phyloP scores from a whole-genome alignment of 495 filamentous ascomycete species.

The Aspergillus saccharolyticus region DNA sequence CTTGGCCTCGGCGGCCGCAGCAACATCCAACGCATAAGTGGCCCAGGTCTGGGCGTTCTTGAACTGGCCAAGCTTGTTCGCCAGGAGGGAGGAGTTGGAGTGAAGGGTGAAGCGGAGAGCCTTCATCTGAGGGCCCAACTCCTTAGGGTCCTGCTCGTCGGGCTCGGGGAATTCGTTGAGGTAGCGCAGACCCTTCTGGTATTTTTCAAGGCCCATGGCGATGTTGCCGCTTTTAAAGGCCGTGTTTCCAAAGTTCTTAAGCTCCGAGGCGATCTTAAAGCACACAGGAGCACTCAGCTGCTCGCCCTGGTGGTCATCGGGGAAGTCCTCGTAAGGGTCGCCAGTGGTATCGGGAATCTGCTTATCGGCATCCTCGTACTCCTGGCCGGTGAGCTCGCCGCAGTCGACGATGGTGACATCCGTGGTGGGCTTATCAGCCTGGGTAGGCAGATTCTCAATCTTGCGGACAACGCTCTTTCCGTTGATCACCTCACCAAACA shows the following conservation, averaged over 20 bases:
- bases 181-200: conserved; percentile 95
- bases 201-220: conserved; percentile 77
- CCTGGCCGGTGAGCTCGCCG: conserved; percentile 72
- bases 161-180: conserved; percentile 80
- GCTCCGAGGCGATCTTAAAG: conserved; percentile 70
- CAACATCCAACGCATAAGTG: conserved; percentile 64
- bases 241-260: conserved; percentile 88
- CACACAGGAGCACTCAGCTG: conserved; percentile 52
- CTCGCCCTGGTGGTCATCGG: conserved; percentile 72
- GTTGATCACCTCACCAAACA: conserved; percentile 58
- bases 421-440: conserved; percentile 70
- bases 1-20: conserved; percentile 48
- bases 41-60: conserved; percentile 65
- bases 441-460: conserved; percentile 81
- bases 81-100: conserved; percentile 72
- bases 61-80: conserved; percentile 71
- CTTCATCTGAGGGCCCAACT: conserved; percentile 61
- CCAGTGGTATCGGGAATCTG: conserved; percentile 73
- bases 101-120: conserved; percentile 71
- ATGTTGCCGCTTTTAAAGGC: conserved; percentile 80
- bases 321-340: conserved; percentile 94
- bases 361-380: conserved; percentile 55
- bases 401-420: conserved; percentile 79
- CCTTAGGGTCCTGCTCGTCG: conserved; percentile 58
- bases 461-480: conserved; percentile 89